phyloP scores from a whole-genome alignment of 2,329 filamentous ascomycete species.

The Metarhizium anisopliae region DNA sequence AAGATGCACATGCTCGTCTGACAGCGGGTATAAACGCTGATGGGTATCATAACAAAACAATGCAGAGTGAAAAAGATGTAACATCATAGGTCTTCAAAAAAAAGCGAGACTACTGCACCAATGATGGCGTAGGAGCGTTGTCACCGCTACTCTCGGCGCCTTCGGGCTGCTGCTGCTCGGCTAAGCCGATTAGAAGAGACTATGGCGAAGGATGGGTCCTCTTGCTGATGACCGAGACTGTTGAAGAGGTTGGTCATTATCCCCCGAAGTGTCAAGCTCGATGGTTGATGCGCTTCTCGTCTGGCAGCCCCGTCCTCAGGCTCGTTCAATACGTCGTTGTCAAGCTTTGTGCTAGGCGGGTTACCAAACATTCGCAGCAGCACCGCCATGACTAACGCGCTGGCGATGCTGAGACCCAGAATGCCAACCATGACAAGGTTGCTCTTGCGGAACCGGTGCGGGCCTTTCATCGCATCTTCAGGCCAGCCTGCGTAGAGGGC shows the following conservation, averaged over 20 bases:
- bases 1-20: constrained; percentile 26
- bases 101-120: constrained; percentile 6
- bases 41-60: constrained; percentile 32
- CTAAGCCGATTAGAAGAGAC: no score
- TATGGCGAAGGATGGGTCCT: constrained; percentile 4
- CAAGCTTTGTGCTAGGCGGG: constrained; percentile 37
- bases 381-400: constrained; percentile 59
- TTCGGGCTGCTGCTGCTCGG: no score
- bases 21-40: constrained; percentile 36
- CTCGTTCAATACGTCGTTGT: constrained; percentile 30
- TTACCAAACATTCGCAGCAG: constrained; percentile 53
- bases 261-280: constrained; percentile 17
- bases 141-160: constrained; percentile 15
- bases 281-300: constrained; percentile 43
- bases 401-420: constrained; percentile 65
- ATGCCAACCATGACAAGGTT: constrained; percentile 88
- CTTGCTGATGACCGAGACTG: constrained; percentile 2
- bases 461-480: constrained; percentile 59
- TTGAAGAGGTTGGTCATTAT: constrained; percentile 6
- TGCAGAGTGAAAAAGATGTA: neutral
- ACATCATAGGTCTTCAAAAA: constrained; percentile 10
- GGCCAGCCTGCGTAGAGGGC: constrained; percentile 84
- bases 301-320: constrained; percentile 53
- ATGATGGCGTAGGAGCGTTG: constrained; percentile 48
- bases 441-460: constrained; percentile 67